Evolutionary conservation across 441 rosid genomes (phyloP).

Genomic region (Adansonia grandidieri): DNA sequence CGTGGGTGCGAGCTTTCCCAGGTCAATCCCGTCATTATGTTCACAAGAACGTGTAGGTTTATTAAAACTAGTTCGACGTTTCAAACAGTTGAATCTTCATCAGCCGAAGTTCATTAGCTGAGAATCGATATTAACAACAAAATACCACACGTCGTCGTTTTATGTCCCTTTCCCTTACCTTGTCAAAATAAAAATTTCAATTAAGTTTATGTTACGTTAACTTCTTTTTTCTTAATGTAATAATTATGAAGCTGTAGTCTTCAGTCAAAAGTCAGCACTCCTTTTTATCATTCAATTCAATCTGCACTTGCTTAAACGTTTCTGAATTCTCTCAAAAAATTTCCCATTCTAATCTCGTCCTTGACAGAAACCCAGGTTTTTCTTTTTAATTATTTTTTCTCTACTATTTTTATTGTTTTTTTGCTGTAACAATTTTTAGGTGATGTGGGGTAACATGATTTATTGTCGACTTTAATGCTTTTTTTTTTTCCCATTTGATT

Average conservation of each 20-base stretch:
- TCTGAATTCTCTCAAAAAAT: background rate
- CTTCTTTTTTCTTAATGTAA: background rate
- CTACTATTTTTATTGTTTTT: background rate
- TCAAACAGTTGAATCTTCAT: background rate
- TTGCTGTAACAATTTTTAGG: conserved; percentile 6
- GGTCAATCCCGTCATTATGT: conserved; percentile 35
- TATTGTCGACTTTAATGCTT: conserved; percentile 33
- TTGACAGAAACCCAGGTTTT: background rate
- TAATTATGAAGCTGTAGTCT: background rate
- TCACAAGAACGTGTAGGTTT: background rate
- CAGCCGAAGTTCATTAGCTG: background rate
- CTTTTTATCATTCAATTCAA: conserved; percentile 18
- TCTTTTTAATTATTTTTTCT: background rate
- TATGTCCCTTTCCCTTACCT: background rate
- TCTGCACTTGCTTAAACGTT: background rate
- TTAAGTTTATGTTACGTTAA: background rate
- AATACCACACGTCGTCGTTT: background rate
- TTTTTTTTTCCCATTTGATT: conserved; percentile 28
- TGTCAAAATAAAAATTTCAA: background rate
- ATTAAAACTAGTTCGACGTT: background rate
- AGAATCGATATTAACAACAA: background rate
- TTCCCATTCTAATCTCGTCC: background rate
- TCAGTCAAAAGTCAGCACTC: conserved; percentile 6
- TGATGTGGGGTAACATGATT: conserved; percentile 37
- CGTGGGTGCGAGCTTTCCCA: conserved; percentile 16